These are phyloP conservation scores for Serendipita sp. DNA, from an alignment of 768 basidiomycete species.

Conservation along the genomic window DNA sequence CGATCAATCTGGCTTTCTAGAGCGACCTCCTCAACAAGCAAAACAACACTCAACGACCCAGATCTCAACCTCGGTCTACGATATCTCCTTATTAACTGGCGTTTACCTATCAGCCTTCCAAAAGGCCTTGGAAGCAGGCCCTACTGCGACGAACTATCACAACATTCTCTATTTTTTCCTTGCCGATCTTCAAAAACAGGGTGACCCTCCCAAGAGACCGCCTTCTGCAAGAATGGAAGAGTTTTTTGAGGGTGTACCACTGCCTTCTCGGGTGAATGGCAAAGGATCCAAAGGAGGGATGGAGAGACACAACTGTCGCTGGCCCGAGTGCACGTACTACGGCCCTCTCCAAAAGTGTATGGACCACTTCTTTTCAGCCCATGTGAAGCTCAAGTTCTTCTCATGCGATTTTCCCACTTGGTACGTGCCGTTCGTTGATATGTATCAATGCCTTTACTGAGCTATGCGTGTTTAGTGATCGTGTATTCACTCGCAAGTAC, in stretches of 20 bases:
- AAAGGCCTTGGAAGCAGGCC: background rate
- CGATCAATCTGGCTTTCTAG: too few species aligned
- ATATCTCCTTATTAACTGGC: background rate
- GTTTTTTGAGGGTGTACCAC: background rate
- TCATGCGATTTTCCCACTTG: background rate
- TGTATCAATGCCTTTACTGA: background rate
- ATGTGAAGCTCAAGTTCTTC: slow-evolving; percentile 1
- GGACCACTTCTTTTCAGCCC: background rate
- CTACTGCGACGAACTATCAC: background rate
- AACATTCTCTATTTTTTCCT: background rate
- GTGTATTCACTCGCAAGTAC: background rate
- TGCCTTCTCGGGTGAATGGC: background rate
- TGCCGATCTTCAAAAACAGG: background rate
- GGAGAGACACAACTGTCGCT: background rate
- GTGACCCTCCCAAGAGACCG: background rate
- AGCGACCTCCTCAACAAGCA: too few species aligned
- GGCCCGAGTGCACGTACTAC: background rate
- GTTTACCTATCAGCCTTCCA: background rate
- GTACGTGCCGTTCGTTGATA: background rate
- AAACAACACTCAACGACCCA: too few species aligned
- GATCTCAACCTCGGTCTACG: too few species aligned
- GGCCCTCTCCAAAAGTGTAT: background rate
- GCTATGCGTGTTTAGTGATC: background rate
- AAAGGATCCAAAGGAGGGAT: slow-evolving; percentile 3
- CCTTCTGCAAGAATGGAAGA: background rate